Base-by-base conservation (phyloP, 2,329 filamentous ascomycete species). In the Aspergillus puulaauensis region DNA sequence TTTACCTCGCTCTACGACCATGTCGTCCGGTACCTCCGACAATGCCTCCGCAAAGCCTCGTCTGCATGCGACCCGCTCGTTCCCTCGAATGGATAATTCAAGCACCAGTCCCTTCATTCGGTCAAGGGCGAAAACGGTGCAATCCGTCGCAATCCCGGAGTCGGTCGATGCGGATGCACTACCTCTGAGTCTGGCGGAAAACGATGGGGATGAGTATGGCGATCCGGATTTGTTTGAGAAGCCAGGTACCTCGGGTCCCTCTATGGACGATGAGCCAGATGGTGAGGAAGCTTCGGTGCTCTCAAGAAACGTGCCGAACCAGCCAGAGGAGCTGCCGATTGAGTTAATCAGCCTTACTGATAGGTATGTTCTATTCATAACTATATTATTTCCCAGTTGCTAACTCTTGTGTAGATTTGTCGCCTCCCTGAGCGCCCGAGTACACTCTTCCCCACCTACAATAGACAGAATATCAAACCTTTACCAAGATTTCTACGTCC, bases 401-500 rank as follows among this genome's bases (percentile, higher is more conserved):
- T 65, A 46, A 64, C 23, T 51, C 35, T 7, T 9, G 31, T 24
- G 40, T 69, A 95, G 91, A 70, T 99, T 99, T 71, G 88, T 98
- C 68, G 91, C 96, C 61, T 93, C 91, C 6, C 79, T 99, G 24
- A 90, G 87, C 48, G 91, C 91, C 66, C 96, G 90, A 79, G 88
- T 96, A 33, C 90, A 97, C 68, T 85, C 90, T 2, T 87, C 86
- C 5, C 95, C 95, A 5, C 88, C 95, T 1, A 90, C 85, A 46
- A 89, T 96, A 69, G 91, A 96, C 48, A 88, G 85, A 61, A 82
- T 98, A 15, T 89, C 92, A 8, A 83, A 85, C n/a, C 82, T 95
- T 53, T 98, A 98, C 71, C 95, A 99, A 75, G 91, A 96, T 57
- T 99, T 98, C 73, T 99, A 99, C 71, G 79, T 83, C 43, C 84